Percentiles rank a stretch among this genome's conserved stretches.
Conservation (phyloP, 1,284 basidiomycete species). For the Cystobasidiaceae sp. region DNA sequence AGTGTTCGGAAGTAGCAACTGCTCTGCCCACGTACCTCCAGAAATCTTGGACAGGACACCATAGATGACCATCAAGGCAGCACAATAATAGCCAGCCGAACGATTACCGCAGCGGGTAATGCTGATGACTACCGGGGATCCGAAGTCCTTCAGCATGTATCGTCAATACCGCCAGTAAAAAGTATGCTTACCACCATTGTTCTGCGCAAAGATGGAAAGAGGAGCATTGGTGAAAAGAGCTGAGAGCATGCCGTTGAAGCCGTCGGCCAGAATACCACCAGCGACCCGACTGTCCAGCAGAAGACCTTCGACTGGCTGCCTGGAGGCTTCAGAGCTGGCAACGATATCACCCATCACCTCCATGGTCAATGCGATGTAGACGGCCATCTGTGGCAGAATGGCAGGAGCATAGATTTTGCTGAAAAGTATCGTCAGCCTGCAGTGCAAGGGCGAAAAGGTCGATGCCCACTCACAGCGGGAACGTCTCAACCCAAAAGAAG, state of each 20-base stretch:
- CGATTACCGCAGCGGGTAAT: slow-evolving; percentile 72
- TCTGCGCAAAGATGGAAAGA: slow-evolving; percentile 74
- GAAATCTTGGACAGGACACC: slow-evolving; percentile 73
- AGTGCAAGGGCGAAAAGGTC: neutral
- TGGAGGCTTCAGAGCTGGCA: slow-evolving; percentile 62
- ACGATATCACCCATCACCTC: slow-evolving; percentile 67
- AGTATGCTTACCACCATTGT: slow-evolving; percentile 54
- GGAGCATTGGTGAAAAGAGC: slow-evolving; percentile 76
- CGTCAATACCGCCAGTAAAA: neutral
- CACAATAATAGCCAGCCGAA: slow-evolving; percentile 53
- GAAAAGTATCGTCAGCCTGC: slow-evolving; percentile 72
- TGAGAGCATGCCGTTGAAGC: slow-evolving; percentile 59
- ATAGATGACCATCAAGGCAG: slow-evolving; percentile 55
- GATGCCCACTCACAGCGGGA: neutral
- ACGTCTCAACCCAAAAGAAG: slow-evolving; percentile 60
- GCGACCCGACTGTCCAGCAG: slow-evolving; percentile 70
- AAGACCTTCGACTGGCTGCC: slow-evolving; percentile 49
- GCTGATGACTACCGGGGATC: slow-evolving; percentile 59
- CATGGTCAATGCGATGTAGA: slow-evolving; percentile 66
- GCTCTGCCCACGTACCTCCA: too few species aligned
- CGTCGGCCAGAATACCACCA: slow-evolving; percentile 71
- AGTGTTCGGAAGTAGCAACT: too few species aligned
- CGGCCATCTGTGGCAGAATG: slow-evolving; percentile 73
- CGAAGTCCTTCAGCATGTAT: neutral
- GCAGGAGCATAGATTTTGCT: slow-evolving; percentile 72